Conservation (phyloP, 257 asterid genomes). For the Plantago elongata region DNA sequence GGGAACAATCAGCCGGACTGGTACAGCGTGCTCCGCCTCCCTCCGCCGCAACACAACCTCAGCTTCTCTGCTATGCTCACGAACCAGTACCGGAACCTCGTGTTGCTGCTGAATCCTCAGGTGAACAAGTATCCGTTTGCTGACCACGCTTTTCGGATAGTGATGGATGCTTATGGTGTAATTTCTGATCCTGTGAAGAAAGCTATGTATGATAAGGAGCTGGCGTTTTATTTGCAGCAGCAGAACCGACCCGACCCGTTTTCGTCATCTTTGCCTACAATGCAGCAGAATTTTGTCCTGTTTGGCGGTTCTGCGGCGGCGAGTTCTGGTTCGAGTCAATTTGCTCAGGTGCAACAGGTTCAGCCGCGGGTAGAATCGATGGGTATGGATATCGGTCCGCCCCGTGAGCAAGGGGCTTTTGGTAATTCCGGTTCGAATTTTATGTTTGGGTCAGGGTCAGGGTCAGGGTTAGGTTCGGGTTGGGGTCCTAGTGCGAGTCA, state of each 20-base stretch:
- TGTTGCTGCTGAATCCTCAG: slow-evolving; percentile 60
- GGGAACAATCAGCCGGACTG: slow-evolving; percentile 60
- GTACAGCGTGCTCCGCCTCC: slow-evolving; percentile 73
- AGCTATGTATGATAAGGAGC: slow-evolving; percentile 58
- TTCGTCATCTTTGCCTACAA: slow-evolving; percentile 27
- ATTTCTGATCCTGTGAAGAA: slow-evolving; percentile 72
- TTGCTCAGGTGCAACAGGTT: neutral
- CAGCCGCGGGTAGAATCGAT: neutral
- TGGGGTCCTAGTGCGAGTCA: slow-evolving; percentile 18
- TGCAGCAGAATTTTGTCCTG: slow-evolving; percentile 48
- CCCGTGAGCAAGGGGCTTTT: too few relatives aligned
- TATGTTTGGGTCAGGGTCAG: slow-evolving; percentile 20
- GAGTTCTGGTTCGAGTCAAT: too few relatives aligned
- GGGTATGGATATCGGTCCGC: neutral
- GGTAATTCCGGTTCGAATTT: too few relatives aligned
- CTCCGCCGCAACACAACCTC: slow-evolving; percentile 56
- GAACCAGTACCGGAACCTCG: slow-evolving; percentile 58
- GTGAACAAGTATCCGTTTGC: slow-evolving; percentile 65
- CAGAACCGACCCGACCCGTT: slow-evolving; percentile 25
- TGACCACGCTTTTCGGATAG: slow-evolving; percentile 74
- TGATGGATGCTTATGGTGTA: slow-evolving; percentile 71
- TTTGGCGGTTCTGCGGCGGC: slow-evolving; percentile 32
- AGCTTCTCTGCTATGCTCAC: slow-evolving; percentile 44
- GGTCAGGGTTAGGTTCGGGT: slow-evolving; percentile 31
- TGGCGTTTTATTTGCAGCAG: slow-evolving; percentile 36